Percentiles rank a stretch among this genome's conserved stretches.
These are phyloP conservation scores for Aspergillus sclerotialis DNA, from an alignment of 2,329 filamentous ascomycete genomes.

Conservation along the genomic window DNA sequence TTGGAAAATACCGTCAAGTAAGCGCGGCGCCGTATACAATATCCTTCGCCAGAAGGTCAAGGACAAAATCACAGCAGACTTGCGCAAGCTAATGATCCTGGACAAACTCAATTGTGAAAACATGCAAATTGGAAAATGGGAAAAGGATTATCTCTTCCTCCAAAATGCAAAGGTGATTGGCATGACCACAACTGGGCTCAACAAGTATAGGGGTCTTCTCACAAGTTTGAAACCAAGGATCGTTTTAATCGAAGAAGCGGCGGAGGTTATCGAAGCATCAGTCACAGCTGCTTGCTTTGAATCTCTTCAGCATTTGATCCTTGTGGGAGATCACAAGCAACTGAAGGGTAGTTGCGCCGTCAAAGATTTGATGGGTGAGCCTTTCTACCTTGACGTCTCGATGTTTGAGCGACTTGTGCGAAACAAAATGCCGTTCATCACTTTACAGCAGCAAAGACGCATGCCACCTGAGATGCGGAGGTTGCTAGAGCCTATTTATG, in stretches of 20 bases:
- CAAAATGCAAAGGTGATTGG: conserved; percentile 55
- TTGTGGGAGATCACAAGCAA: conserved; percentile 77
- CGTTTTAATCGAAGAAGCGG: conserved; percentile 72
- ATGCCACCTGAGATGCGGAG: conserved; percentile 65
- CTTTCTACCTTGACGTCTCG: conserved; percentile 64
- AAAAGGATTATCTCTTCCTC: conserved; percentile 54
- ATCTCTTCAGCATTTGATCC: conserved; percentile 56
- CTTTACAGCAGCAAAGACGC: conserved; percentile 61
- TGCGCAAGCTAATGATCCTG: conserved; percentile 45
- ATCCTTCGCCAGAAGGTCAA: conserved; percentile 54
- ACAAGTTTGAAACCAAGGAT: conserved; percentile 59
- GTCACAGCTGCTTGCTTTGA: conserved; percentile 55
- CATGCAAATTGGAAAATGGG: conserved; percentile 52
- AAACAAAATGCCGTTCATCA: conserved; percentile 56
- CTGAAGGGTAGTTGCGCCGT: conserved; percentile 62
- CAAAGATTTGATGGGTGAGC: conserved; percentile 49
- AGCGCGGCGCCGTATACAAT: conserved; percentile 61
- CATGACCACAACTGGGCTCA: conserved; percentile 72
- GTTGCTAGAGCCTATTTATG: conserved; percentile 57
- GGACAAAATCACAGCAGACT: conserved; percentile 34
- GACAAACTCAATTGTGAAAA: conserved; percentile 48
- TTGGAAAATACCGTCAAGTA: conserved; percentile 49
- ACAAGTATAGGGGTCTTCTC: conserved; percentile 69
- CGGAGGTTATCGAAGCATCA: conserved; percentile 59
- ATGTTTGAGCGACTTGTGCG: conserved; percentile 74